Conservation (phyloP, 2,329 filamentous ascomycete genomes). For the Diaporthe sp. region DNA sequence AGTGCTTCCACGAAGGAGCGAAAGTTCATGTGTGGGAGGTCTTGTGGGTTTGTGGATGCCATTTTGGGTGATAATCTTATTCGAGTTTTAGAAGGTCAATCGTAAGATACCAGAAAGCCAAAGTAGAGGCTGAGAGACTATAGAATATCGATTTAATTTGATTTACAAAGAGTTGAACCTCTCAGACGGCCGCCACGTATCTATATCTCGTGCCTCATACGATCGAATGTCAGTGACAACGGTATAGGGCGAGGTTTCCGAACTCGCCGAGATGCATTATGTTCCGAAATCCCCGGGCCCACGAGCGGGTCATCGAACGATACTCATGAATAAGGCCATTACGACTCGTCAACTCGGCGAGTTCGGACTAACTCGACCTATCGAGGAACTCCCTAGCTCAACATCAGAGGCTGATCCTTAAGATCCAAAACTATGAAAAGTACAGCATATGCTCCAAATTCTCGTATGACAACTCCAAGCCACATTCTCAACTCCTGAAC, state of each 20-base stretch:
- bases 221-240: background rate
- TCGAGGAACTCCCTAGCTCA: background rate
- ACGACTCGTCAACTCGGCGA: background rate
- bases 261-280: conserved; percentile 1
- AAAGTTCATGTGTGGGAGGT: conserved; percentile 47
- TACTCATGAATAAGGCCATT: background rate
- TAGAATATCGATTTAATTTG: too few relatives aligned
- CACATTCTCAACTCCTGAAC: background rate
- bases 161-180: background rate
- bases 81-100: background rate
- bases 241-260: background rate
- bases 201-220: background rate
- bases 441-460: background rate
- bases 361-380: background rate
- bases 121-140: background rate
- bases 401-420: background rate
- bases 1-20: conserved; percentile 59
- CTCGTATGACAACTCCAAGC: background rate
- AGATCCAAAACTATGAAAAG: background rate
- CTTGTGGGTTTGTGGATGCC: conserved; percentile 21
- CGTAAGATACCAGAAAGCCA: background rate
- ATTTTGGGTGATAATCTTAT: background rate
- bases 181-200: background rate
- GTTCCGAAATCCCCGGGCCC: conserved; percentile 1
- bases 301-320: background rate